Evolutionary conservation across 1,284 basidiomycete genomes (phyloP).

Genomic region (Pulveroboletus sp.): DNA sequence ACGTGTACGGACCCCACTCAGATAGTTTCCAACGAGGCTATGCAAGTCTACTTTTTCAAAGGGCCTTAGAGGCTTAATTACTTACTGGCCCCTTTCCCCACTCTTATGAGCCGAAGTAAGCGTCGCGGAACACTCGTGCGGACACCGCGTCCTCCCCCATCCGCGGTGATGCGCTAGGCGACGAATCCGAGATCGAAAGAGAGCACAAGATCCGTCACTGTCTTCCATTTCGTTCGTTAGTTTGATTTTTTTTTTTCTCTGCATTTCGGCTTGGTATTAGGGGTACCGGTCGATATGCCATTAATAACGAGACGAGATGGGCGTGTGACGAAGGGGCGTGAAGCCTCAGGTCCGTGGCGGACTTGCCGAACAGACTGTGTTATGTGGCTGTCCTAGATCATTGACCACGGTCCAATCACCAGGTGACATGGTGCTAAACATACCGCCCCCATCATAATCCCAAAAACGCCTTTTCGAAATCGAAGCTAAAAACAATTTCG

Average conservation of each 20-base stretch:
- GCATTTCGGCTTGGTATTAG: background rate
- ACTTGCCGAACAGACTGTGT: background rate
- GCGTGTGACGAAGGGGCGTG: conserved; percentile 9
- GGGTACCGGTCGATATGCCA: background rate
- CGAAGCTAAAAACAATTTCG: too few species aligned
- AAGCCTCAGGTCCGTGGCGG: background rate
- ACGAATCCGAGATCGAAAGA: conserved; percentile 14
- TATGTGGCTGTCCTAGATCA: background rate
- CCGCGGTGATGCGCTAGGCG: conserved; percentile 22
- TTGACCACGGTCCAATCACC: background rate
- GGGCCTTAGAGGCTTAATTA: conserved; percentile 10
- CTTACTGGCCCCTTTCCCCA: background rate
- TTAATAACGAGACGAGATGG: conserved; percentile 13
- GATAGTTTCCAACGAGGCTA: background rate
- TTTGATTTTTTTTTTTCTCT: background rate
- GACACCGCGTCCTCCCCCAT: background rate
- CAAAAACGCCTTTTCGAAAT: background rate
- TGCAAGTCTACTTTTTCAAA: conserved; percentile 9
- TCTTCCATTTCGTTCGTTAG: conserved; percentile 13
- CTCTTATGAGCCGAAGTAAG: conserved; percentile 15
- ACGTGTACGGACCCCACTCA: conserved; percentile 14
- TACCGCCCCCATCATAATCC: background rate
- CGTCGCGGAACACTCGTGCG: conserved; percentile 30
- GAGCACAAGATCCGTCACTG: background rate
- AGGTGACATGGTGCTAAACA: background rate